Conservation (phyloP, 495 filamentous ascomycete species). For the Aspergillus cavernicola region DNA sequence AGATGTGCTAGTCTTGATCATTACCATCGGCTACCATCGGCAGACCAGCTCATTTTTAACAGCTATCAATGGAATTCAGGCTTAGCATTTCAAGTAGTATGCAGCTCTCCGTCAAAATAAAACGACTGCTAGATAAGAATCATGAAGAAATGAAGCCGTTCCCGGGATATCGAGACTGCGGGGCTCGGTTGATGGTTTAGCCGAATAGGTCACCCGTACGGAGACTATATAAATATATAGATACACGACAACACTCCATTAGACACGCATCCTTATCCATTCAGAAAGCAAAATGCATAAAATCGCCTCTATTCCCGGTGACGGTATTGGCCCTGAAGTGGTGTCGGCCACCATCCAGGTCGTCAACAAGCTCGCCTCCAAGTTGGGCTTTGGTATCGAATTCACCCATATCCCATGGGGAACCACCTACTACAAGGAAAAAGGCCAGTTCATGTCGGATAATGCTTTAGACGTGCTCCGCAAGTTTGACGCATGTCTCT, state of each 20-base stretch:
- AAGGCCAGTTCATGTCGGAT: slow-evolving; percentile 50
- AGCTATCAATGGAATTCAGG: too few species aligned
- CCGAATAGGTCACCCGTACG: slow-evolving; percentile 5
- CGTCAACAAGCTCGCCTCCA: slow-evolving; percentile 39
- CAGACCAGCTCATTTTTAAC: too few species aligned
- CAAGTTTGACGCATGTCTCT: slow-evolving; percentile 51
- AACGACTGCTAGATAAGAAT: too few species aligned
- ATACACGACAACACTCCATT: neutral
- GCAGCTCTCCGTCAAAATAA: too few species aligned
- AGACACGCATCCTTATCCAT: too few species aligned
- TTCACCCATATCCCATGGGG: slow-evolving; percentile 52
- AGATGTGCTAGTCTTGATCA: too few species aligned
- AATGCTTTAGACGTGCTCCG: slow-evolving; percentile 47
- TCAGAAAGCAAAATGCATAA: slow-evolving; percentile 20
- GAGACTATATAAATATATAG: neutral
- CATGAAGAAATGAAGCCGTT: too few species aligned
- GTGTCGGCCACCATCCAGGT: slow-evolving; percentile 47
- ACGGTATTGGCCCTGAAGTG: slow-evolving; percentile 53
- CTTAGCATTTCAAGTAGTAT: too few species aligned
- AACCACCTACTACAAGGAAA: slow-evolving; percentile 48
- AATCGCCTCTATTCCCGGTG: slow-evolving; percentile 50
- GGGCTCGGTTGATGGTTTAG: slow-evolving; percentile 5
- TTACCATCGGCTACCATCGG: too few species aligned
- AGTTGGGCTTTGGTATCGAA: slow-evolving; percentile 42
- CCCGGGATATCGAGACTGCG: slow-evolving; percentile 14